Percentiles rank a stretch among this genome's conserved stretches.
Evolutionary conservation across 2,329 filamentous ascomycete species (phyloP).

Genomic region (Aspergillus fumigatus): DNA sequence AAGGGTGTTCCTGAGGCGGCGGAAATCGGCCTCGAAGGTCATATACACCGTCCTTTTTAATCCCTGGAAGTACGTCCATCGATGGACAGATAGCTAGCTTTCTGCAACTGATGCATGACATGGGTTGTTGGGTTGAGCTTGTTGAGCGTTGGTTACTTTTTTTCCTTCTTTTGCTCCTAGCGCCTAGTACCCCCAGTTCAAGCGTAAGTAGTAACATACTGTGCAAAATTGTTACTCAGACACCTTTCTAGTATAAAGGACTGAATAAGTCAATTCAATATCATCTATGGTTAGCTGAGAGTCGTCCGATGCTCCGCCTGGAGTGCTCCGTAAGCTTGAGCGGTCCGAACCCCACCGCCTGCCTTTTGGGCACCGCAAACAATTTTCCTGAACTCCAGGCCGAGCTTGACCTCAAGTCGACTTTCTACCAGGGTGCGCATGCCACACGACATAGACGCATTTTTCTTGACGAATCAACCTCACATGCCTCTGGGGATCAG

Average conservation of each 20-base stretch:
- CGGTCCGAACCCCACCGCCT: constrained; percentile 18
- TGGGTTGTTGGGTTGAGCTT: not conserved
- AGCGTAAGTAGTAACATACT: not conserved
- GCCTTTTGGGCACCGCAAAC: constrained; percentile 12
- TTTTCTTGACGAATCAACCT: constrained; percentile 3
- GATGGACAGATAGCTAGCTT: not conserved
- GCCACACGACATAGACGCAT: not conserved
- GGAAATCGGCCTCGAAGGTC: constrained; percentile 34
- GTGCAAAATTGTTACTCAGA: not conserved
- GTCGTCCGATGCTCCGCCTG: not conserved
- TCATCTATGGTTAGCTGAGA: not conserved
- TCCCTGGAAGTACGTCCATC: not conserved
- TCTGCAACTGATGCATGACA: not conserved
- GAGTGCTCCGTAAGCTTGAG: not conserved
- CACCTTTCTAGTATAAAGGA: not conserved
- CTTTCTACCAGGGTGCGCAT: not conserved
- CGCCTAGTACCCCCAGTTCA: not conserved
- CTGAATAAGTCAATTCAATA: not conserved
- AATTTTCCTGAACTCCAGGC: constrained; percentile 18
- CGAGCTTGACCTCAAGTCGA: constrained; percentile 2
- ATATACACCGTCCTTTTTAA: constrained; percentile 29
- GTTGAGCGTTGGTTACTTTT: not conserved
- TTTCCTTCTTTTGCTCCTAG: not conserved
- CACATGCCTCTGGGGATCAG: constrained; percentile 15
- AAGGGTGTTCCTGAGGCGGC: constrained; percentile 59